Conservation (phyloP, 805 yeast genomes). For the Barnettozyma siamensis region DNA sequence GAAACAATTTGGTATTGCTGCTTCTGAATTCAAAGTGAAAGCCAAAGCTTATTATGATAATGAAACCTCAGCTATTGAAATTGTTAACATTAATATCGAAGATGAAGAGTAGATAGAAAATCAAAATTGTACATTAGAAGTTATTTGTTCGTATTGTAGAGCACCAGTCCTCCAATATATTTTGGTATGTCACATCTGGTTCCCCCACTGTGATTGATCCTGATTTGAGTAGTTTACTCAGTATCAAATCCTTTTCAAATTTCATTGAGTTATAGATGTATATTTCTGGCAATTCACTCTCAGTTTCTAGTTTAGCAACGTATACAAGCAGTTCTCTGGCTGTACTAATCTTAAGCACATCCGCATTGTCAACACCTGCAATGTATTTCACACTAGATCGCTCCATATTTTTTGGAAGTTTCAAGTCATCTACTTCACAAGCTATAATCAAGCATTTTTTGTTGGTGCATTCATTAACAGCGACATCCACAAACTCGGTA, state of each 20-base stretch:
- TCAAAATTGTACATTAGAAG: constrained; percentile 12
- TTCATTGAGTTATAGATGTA: constrained; percentile 1
- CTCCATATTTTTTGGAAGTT: constrained; percentile 1
- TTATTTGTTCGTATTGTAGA: constrained; percentile 2
- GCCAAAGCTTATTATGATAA: constrained; percentile 73
- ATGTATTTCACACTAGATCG: constrained; percentile 15
- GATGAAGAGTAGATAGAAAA: constrained; percentile 12
- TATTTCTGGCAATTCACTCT: background rate
- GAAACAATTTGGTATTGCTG: constrained; percentile 94
- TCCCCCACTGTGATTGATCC: constrained; percentile 1
- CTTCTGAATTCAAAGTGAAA: constrained; percentile 81
- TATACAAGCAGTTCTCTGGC: constrained; percentile 6
- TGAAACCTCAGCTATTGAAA: constrained; percentile 36
- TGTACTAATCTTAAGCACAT: constrained; percentile 4
- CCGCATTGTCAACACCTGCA: background rate
- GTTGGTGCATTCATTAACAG: background rate
- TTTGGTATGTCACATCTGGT: background rate
- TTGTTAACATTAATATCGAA: constrained; percentile 31
- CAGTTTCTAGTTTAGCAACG: constrained; percentile 3
- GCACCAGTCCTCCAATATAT: constrained; percentile 1
- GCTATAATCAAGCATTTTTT: background rate
- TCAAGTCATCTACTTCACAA: background rate
- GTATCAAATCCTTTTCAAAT: background rate
- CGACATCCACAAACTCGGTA: constrained; percentile 4
- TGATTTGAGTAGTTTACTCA: constrained; percentile 6